Evolutionary conservation across 306 rosid species (phyloP), one percentile per base, ranked within the genome.

Genomic region (Pueraria montana): DNA sequence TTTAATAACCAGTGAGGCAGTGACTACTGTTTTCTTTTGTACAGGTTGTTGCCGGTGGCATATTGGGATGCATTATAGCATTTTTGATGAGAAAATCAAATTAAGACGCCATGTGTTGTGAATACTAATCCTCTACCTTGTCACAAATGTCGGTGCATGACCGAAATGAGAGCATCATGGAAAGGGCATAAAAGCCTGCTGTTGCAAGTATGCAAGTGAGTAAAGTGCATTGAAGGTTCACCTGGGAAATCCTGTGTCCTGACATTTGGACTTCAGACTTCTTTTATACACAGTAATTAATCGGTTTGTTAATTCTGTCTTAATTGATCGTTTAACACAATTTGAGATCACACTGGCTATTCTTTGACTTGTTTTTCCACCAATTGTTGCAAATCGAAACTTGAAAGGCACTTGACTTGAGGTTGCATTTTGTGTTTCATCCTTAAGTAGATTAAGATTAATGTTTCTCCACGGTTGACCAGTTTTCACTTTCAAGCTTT

Each of bases 31-130:
- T 62, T 17, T 71, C 34, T 72, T 53, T 79, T 65, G 27, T 66
- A 16, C 90, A 95, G 98, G 99, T 93, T 86, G 72, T 74, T 85
- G 94, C 94, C 16, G 99, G 99, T 79, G 92, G 94, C 46, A 17
- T 95, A 70, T 48, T 92, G 87, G 99, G 99, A 75, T 91, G 93
- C 86, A 8, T 92, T 73, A 74, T 95, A 66, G 96, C 97, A 11
- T 85, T 74, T 82, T 78, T 95, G 27, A 85, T 85, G 87, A 83
- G 86, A 70, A 86, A 40, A 58, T 56, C 87, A 68, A 40, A 65
- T 61, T 87, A 85, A 76, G 63, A 72, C 82, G 72, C 53, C 53
- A 27, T 58, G 63, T 38, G 11, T 59, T 76, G 82, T 45, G 49
- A 56, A 69, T 84, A 68, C 26, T 46, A n/a, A 83, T 70, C 20